Evolutionary conservation across 83 land plant genomes (phyloP), one percentile per base, ranked within the genome.

Genomic region (Thuja plicata): DNA sequence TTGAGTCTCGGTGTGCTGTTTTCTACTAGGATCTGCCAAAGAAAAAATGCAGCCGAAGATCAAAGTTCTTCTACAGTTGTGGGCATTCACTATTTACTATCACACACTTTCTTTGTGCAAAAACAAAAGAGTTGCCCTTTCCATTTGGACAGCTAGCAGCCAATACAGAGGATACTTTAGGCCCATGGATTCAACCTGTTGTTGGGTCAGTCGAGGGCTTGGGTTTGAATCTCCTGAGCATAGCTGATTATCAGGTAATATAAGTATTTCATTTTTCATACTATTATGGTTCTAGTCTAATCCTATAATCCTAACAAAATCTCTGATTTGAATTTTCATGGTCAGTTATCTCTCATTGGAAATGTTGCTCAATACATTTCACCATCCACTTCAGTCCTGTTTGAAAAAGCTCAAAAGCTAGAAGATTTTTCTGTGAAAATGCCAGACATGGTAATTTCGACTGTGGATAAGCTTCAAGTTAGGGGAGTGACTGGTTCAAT

Each of bases 141-240:
- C 84, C 84, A 41, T 21, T 81, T 81, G 84, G 84, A 81, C 84
- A 81, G 84, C 40, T 81, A 81, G 84, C 84, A 81, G 84, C 48
- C 24, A 24, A 15, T 17, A 81, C 48, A 35, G 84, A 81, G 40
- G 21, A 81, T 19, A 43, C 84, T 81, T 5, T 41, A 19, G 84
- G 84, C 24, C 24, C 84, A 81, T 81, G 84, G 84, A 19, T 81
- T 41, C 84, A 41, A 43, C 84, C 84, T 81, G 50, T 81, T 5
- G 30, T 81, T 81, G 84, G 11, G 27, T 81, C 84, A 19, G 46
- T 81, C 45, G 84, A 81, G 84, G 84, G 50, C 48, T 48, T 41
- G 46, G 52, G 84, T 81, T 81, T 81, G 84, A 41, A 81, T 43
- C 84, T 81, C 48, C 84, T 81, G 13, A 43, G 48, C 30, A 41